Conservation (phyloP, 1,284 basidiomycete genomes). For the Anthracocystis walkeri region DNA sequence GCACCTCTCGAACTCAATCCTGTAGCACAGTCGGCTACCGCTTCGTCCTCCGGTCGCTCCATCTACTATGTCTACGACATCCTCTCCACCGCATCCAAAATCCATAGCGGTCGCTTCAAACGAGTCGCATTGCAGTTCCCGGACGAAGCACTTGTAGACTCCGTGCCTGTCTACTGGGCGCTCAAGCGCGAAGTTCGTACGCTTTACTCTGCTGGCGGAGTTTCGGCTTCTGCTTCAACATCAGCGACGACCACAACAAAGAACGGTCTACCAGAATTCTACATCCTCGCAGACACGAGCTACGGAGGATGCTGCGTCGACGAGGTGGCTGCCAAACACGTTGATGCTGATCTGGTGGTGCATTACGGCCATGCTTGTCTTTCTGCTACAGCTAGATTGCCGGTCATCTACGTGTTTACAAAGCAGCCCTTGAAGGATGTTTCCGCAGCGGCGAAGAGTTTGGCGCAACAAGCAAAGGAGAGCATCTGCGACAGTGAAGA, state of each 20-base stretch:
- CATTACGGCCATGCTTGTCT: constrained; percentile 98
- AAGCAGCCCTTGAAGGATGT: constrained; percentile 74
- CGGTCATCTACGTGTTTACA: constrained; percentile 87
- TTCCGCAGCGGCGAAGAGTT: constrained; percentile 53
- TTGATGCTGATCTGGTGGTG: constrained; percentile 89
- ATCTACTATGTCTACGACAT: constrained; percentile 63
- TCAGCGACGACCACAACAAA: constrained; percentile 13
- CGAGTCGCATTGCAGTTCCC: constrained; percentile 87
- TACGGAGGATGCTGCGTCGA: constrained; percentile 99
- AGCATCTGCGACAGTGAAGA: constrained; percentile 1
- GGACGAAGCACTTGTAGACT: constrained; percentile 88
- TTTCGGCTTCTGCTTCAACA: background rate
- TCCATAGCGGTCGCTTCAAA: constrained; percentile 34
- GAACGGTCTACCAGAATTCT: constrained; percentile 72
- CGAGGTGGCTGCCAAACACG: constrained; percentile 92
- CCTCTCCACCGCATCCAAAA: constrained; percentile 44
- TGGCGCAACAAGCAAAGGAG: constrained; percentile 31
- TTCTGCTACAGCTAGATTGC: constrained; percentile 80
- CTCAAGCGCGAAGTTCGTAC: constrained; percentile 75
- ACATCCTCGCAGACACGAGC: constrained; percentile 94
- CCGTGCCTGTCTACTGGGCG: constrained; percentile 84
- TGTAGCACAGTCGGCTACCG: constrained; percentile 55
- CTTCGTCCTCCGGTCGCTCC: constrained; percentile 46
- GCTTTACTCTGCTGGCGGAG: constrained; percentile 11
- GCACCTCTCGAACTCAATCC: constrained; percentile 56